These are phyloP conservation scores for Irpex sp. DNA, from an alignment of 1,284 basidiomycete genomes.

Conservation along the genomic window DNA sequence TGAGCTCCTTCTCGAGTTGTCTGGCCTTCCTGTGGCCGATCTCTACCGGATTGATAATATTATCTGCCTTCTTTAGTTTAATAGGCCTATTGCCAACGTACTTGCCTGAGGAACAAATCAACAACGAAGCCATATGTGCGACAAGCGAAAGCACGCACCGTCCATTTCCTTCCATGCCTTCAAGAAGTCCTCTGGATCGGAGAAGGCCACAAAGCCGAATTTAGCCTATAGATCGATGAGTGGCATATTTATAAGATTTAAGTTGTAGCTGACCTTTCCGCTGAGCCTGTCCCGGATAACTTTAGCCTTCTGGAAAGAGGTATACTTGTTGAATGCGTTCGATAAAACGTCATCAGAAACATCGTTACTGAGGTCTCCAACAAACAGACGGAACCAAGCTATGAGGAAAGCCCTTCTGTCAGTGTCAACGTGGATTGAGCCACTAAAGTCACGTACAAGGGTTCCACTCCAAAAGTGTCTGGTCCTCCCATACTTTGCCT, in stretches of 20 bases:
- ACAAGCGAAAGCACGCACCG: conserved; percentile 48
- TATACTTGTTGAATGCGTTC: conserved; percentile 90
- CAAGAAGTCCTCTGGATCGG: conserved; percentile 97
- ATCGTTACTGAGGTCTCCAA: conserved; percentile 98
- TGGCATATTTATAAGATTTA: neutral
- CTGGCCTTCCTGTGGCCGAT: conserved; percentile 90
- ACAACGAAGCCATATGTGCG: neutral
- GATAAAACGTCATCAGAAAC: conserved; percentile 93
- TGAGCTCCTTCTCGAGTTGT: conserved; percentile 74
- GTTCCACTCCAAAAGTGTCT: conserved; percentile 96
- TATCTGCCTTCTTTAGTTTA: conserved; percentile 87
- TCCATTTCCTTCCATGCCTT: conserved; percentile 99
- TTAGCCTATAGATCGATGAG: conserved; percentile 63
- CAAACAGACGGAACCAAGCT: conserved; percentile 98
- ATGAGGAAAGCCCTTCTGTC: neutral
- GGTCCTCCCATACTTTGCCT: conserved; percentile 98
- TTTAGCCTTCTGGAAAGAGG: conserved; percentile 91
- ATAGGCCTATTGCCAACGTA: conserved; percentile 96
- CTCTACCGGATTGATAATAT: conserved; percentile 84
- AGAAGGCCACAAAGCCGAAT: conserved; percentile 97
- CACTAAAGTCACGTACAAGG: conserved; percentile 61
- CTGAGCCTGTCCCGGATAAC: conserved; percentile 92
- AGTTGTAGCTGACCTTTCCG: conserved; percentile 60
- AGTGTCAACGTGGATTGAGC: neutral
- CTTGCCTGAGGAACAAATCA: conserved; percentile 59